Percentiles rank a stretch among this genome's conserved stretches.
Evolutionary conservation across 2,329 filamentous ascomycete species (phyloP).

Genomic region (Microcera coccophila): DNA sequence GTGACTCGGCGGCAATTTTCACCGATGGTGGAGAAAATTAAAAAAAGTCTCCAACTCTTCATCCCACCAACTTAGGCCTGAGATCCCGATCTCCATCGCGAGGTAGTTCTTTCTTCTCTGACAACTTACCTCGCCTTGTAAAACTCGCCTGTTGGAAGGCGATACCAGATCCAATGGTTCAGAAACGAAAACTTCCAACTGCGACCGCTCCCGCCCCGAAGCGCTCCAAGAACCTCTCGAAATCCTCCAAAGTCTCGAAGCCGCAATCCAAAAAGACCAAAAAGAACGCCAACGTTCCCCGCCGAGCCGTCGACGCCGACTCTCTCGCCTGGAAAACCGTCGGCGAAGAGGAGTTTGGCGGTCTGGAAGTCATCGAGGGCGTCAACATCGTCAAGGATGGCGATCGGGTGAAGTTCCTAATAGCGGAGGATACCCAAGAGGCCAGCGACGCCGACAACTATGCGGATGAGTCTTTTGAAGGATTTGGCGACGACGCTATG

Average conservation of each 20-base stretch:
- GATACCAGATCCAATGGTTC: slow-evolving; percentile 28
- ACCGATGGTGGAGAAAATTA: slow-evolving; percentile 18
- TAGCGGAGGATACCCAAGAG: slow-evolving; percentile 22
- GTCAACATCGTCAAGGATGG: slow-evolving; percentile 76
- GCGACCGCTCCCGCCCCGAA: slow-evolving; percentile 33
- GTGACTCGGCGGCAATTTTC: slow-evolving; percentile 22
- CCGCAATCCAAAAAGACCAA: slow-evolving; percentile 18
- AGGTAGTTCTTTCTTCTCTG: no score
- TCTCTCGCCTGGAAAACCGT: slow-evolving; percentile 65
- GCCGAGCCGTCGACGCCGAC: slow-evolving; percentile 40
- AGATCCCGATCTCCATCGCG: no score
- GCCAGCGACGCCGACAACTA: slow-evolving; percentile 22
- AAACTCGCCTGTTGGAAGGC: background rate
- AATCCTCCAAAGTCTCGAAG: slow-evolving; percentile 17
- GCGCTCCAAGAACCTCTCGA: slow-evolving; percentile 32
- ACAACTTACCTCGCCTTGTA: no score
- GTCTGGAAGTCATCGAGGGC: slow-evolving; percentile 85
- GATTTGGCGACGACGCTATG: slow-evolving; percentile 53
- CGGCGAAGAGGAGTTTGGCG: slow-evolving; percentile 91
- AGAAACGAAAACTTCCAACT: slow-evolving; percentile 39
- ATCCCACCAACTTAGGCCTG: slow-evolving; percentile 9
- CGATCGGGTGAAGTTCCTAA: slow-evolving; percentile 54
- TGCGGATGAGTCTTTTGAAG: slow-evolving; percentile 59
- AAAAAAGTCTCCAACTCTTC: slow-evolving; percentile 7
- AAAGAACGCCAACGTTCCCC: slow-evolving; percentile 28